Conservation (phyloP, 129 eudicot genomes). For the Artemisia annua region DNA sequence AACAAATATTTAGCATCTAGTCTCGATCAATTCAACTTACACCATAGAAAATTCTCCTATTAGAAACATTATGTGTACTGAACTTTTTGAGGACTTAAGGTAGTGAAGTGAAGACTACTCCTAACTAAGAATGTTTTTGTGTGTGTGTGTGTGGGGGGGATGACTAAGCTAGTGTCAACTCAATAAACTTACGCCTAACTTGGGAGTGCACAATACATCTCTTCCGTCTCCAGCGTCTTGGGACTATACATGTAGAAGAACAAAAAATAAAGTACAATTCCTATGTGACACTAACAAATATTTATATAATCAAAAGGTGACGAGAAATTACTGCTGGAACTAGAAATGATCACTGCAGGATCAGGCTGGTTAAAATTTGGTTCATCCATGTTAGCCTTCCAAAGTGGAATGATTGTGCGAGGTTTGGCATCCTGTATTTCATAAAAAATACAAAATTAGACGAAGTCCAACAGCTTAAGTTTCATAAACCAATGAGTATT, state of each 20-base stretch:
- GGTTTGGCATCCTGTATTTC: constrained; percentile 86
- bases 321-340: constrained; percentile 62
- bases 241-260: constrained; percentile 64
- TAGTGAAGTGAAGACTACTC: not conserved
- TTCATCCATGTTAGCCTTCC: constrained; percentile 91
- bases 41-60: constrained; percentile 16
- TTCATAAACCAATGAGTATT: too few relatives aligned
- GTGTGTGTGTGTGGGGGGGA: not conserved
- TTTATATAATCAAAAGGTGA: constrained; percentile 11
- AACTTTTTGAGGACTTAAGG: not conserved
- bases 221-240: constrained; percentile 79
- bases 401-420: constrained; percentile 59
- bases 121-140: not conserved
- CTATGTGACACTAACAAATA: constrained; percentile 18
- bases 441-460: constrained; percentile 9
- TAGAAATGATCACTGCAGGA: constrained; percentile 68
- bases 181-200: constrained; percentile 71
- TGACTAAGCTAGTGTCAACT: constrained; percentile 25
- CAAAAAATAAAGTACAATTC: constrained; percentile 29
- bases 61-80: not conserved
- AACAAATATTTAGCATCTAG: not conserved
- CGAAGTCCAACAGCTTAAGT: not conserved
- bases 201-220: constrained; percentile 63
- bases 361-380: constrained; percentile 68
- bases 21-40: not conserved